Base-by-base conservation (phyloP, 441 rosid genomes). In the Erodium trifolium region DNA sequence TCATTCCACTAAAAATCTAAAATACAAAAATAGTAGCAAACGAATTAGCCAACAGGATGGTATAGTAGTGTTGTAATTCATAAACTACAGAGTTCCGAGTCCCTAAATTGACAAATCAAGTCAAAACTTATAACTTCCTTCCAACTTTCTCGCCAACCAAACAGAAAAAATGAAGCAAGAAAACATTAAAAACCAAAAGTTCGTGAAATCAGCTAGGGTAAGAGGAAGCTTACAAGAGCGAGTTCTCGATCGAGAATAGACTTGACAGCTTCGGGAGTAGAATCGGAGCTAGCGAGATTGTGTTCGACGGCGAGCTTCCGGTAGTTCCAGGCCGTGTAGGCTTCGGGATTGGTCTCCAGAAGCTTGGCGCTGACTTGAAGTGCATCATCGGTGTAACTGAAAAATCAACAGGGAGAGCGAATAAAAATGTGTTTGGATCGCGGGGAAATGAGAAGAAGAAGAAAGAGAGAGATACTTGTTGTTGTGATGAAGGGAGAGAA, bases 301-400 rank as follows among this genome's bases (percentile, higher is more conserved):
- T 80, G 75, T 71, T 84, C 78, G n/a, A 85, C 82, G 1, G 95
- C 95, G 37, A 91, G 96, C 75, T 91, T 93, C 39, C 95, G 74
- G 55, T 88, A 93, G 76, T 91, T 93, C 99, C 97, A 93, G 0
- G 89, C 95, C 0, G 96, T 93, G 81, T 91, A 88, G 0, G 78
- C 81, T 77, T 93, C 97, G 1, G 95, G 96, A 70, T 93, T 93
- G 78, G 80, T 85, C 79, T 86, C 93, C 4, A 91, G 71, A 71
- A 93, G 93, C 83, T 86, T 86, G 4, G 90, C 81, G 82, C 97
- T 93, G 7, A 85, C 57, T 45, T 89, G 82, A 53, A 93, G 63
- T 16, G 97, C 97, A 80, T 91, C 95, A 75, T 85, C 71, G 16
- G 87, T 83, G 75, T 88, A 93, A 79, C 97, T 91, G 85, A 68